Conservation (phyloP, 2,329 filamentous ascomycete species). For the Metarhizium brunneum region DNA sequence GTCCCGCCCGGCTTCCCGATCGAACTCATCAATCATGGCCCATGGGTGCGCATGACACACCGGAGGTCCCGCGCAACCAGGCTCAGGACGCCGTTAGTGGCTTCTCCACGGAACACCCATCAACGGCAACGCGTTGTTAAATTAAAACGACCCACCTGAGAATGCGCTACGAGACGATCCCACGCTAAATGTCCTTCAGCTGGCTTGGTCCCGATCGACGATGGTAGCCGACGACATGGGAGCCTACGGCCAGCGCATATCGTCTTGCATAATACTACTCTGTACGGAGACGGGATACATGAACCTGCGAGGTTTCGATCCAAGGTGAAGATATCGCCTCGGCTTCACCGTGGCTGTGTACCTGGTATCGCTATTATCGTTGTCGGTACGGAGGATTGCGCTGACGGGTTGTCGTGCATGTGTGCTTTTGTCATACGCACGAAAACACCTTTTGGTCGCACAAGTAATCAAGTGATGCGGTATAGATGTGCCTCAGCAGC, state of each 20-base stretch:
- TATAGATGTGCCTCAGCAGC: neutral
- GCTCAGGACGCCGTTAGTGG: neutral
- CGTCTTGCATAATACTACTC: neutral
- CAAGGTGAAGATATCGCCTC: neutral
- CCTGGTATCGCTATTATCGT: neutral
- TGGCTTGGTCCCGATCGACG: neutral
- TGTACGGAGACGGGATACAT: neutral
- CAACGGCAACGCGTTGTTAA: neutral
- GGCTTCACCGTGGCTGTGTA: slow-evolving; percentile 1
- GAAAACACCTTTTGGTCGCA: neutral
- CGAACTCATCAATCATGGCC: neutral
- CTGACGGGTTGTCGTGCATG: neutral
- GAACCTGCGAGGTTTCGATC: neutral
- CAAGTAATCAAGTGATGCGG: neutral
- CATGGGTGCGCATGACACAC: too few relatives aligned
- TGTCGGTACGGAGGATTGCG: neutral
- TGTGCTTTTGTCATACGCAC: slow-evolving; percentile 1
- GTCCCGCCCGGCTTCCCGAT: slow-evolving; percentile 1
- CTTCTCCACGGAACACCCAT: neutral
- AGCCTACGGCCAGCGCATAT: neutral
- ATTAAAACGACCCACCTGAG: neutral
- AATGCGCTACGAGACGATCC: neutral
- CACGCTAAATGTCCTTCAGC: neutral
- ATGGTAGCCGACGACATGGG: neutral
- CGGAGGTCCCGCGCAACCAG: too few relatives aligned